Evolutionary conservation across 2,329 filamentous ascomycete genomes (phyloP).

Genomic region (Alternaria conjuncta): DNA sequence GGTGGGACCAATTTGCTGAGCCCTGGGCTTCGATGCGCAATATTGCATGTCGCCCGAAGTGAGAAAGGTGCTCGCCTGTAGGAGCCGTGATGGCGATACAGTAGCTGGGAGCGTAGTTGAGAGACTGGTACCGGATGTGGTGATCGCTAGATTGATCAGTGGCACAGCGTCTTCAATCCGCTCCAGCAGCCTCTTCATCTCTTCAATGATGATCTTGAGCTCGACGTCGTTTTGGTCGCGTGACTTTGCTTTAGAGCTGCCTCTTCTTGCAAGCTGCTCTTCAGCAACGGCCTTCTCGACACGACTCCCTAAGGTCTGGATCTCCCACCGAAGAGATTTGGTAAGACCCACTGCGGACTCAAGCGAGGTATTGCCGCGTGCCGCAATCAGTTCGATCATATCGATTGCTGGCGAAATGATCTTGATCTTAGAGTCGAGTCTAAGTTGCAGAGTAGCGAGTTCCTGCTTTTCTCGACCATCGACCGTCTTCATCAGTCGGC

Average conservation of each 20-base stretch:
- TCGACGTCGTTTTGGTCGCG: constrained; percentile 67
- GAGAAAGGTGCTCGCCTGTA: constrained; percentile 92
- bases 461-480: constrained; percentile 75
- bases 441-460: constrained; percentile 72
- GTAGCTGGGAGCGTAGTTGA: constrained; percentile 79
- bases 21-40: constrained; percentile 64
- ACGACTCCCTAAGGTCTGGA: constrained; percentile 77
- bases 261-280: constrained; percentile 60
- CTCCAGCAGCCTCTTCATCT: constrained; percentile 75
- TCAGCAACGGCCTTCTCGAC: constrained; percentile 72
- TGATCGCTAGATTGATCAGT: constrained; percentile 90
- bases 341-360: constrained; percentile 86
- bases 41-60: constrained; percentile 88
- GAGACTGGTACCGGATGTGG: constrained; percentile 87
- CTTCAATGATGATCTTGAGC: constrained; percentile 71
- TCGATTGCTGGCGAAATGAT: constrained; percentile 91
- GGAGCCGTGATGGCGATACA: constrained; percentile 85
- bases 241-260: constrained; percentile 56
- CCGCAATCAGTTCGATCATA: constrained; percentile 86
- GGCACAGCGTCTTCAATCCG: constrained; percentile 92
- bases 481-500: constrained; percentile 74
- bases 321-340: constrained; percentile 81
- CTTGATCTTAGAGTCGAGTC: constrained; percentile 86
- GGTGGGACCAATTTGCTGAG: constrained; percentile 83
- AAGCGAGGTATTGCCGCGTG: constrained; percentile 77